Evolutionary conservation across 2,329 filamentous ascomycete species (phyloP), one percentile per base, ranked within the genome.

Genomic region (Malbranchea zuffiana): DNA sequence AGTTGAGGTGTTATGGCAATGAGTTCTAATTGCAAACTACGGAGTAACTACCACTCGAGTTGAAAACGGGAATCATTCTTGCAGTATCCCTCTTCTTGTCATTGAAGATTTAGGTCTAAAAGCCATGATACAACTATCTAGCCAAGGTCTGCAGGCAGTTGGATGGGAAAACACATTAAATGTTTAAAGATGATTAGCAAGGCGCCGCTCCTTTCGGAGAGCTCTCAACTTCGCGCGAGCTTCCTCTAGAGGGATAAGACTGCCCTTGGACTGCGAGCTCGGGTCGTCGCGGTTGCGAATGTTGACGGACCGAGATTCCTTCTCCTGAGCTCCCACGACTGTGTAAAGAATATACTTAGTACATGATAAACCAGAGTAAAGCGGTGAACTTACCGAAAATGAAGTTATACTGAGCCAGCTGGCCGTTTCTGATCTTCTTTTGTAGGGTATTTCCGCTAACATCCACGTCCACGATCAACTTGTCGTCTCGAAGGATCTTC

Each of bases 281-380:
- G 70, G 72, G 47, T 78, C 72, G 49, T 80, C 75, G 35, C 75
- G 63, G 55, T 78, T 78, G 27, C 75, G 66, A 48, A 78, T 74
- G 53, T 79, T 80, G 44, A 78, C 73, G 3, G 69, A 67, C 41
- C 71, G 63, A 13, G 60, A 61, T 45, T 76, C 68, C 55, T 67
- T 70, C 60, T 80, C 75, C 50, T 74, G 63, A 3, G 72, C 74
- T 40, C 75, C 75, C 12, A 80, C 73, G 23, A 80, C 75, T 67
- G 46, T 34, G 25, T 6, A 33, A 32, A 24, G 12, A 20, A 18
- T 24, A 30, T 43, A 33, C 38, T 39, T 49, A 39, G 52, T 47
- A 27, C 43, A 21, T n/a, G 23, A 12, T 28, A 23, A 11, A 33
- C 12, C 11, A 23, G 12, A 35, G 21, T 20, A 23, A 25, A 27